Percentiles rank a stretch among this genome's conserved stretches.
phyloP scores from a whole-genome alignment of 2,329 filamentous ascomycete genomes.

The Cytospora piceae region DNA sequence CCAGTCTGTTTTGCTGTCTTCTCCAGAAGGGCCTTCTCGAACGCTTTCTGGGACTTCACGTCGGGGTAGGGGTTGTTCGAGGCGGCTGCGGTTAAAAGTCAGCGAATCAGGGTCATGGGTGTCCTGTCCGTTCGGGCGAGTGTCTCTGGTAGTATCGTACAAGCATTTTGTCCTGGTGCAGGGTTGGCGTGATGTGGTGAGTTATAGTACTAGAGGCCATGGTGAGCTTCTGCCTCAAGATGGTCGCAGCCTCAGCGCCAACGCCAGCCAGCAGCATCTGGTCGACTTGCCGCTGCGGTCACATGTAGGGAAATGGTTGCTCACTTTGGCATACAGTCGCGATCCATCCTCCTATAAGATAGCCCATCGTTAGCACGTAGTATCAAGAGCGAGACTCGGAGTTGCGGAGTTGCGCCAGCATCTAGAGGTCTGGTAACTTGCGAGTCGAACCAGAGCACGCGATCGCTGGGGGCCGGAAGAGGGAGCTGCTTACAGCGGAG shows the following conservation, averaged over 20 bases:
- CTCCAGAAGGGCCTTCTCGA: conserved; percentile 92
- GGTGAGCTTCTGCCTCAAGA: conserved; percentile 20
- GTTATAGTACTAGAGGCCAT: conserved; percentile 66
- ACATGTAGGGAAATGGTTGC: conserved; percentile 58
- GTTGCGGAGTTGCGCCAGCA: neutral
- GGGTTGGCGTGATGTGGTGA: conserved; percentile 55
- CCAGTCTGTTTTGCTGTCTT: conserved; percentile 96
- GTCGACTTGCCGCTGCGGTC: conserved; percentile 37
- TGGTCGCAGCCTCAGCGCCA: neutral
- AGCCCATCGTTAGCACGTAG: conserved; percentile 4
- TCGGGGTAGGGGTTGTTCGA: conserved; percentile 79
- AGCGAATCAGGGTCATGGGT: neutral
- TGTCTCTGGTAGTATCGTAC: conserved; percentile 33
- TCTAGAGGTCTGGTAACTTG: neutral
- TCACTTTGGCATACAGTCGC: conserved; percentile 41
- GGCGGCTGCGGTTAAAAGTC: conserved; percentile 28
- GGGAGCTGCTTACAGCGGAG: conserved; percentile 27
- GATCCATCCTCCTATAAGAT: conserved; percentile 28
- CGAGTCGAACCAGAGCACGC: neutral
- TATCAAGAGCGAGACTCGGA: neutral
- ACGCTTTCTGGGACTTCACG: conserved; percentile 90
- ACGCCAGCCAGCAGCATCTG: neutral
- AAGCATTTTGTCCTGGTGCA: conserved; percentile 35
- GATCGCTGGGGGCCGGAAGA: neutral
- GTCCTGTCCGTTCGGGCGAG: conserved; percentile 22